Base-by-base conservation (phyloP, 306 rosid species). In the Rosa persica region DNA sequence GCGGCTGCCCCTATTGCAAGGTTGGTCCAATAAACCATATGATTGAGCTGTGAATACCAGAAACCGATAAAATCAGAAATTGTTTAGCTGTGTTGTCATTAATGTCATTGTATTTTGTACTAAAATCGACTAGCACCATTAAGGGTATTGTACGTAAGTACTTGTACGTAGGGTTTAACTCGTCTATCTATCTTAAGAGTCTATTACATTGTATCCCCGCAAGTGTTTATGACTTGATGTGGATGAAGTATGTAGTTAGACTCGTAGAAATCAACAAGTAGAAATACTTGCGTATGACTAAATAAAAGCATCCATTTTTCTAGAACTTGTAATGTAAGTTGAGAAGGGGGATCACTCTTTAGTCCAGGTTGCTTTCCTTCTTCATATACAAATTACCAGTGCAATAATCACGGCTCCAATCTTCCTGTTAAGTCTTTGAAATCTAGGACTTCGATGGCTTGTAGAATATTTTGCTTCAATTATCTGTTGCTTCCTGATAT, bases 31-130 rank as follows among this genome's bases (percentile, higher is more conserved):
- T 25, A 23, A 23, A n/a, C 22, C 42, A 15, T 34, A 13, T 6
- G n/a, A 64, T 64, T 16, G 68, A 64, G 43, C 42, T 30, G 68
- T 64, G 40, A 12, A 62, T 34, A 64, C n/a, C n/a, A 64, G 66
- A 64, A 34, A 34, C 43, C 42, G 11, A 34, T 64, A 43, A 64
- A 36, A 64, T 6, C 42, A 30, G 34, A 64, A 7, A 30, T 34
- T 3, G 39, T 62, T 30, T 64, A 5, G 36, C 12, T 58, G 4
- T 60, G 1, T 27, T 60, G 66, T 60, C 38, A 60, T 8, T 22
- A 0, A 1, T 44, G 48, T 44, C 48, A 49, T 52, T 52, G 58
- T 19, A 52, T 52, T 52, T 52, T 52, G 5, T 47, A 30, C 36
- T 30, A 30, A 30, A 30, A 30, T 47, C 17, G 0, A 47, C 5